Evolutionary conservation across 306 rosid species (phyloP), one percentile per base, ranked within the genome.

Genomic region (Quercus mongolica): DNA sequence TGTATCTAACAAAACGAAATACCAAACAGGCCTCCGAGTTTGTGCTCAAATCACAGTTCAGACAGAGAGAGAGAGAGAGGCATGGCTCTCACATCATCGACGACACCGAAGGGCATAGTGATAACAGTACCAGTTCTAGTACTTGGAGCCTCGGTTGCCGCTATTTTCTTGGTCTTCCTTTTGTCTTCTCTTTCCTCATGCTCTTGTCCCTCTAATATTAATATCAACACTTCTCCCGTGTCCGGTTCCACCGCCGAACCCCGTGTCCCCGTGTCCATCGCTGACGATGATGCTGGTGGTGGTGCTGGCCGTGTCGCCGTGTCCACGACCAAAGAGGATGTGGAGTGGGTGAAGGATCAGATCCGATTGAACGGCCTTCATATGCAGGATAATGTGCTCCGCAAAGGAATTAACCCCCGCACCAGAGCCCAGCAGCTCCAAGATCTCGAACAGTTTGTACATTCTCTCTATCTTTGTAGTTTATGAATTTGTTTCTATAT

Each of bases 331-430:
- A 82, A 84, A 85, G 97, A 88, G 23, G 98, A 94, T 49, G 92
- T 94, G 59, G 92, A 94, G 63, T 94, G 98, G 98, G 88, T 94
- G 70, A 89, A 78, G 83, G 84, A 83, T 79, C 98, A 94, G 89
- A 94, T 94, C 86, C 90, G 73, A 69, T 82, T 81, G 46, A 94
- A 92, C 69, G 95, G 98, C 18, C 78, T 94, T 78, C 96, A 89
- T 69, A 94, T 94, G 98, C 96, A 88, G 15, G 92, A 92, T 3
- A 94, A 94, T 58, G 91, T 94, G 79, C 92, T 94, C 67, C 90
- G 98, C 11, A 94, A 94, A 88, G 98, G 98, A 46, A 94, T 94
- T 71, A 94, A 94, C 71, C 98, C 97, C 74, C 92, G 96, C 54
- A 86, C 96, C 5, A 80, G 98, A 78, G 96, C 83, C 56, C 90